Conservation (phyloP, 768 basidiomycete species). For the Rhizopogon rudus region DNA sequence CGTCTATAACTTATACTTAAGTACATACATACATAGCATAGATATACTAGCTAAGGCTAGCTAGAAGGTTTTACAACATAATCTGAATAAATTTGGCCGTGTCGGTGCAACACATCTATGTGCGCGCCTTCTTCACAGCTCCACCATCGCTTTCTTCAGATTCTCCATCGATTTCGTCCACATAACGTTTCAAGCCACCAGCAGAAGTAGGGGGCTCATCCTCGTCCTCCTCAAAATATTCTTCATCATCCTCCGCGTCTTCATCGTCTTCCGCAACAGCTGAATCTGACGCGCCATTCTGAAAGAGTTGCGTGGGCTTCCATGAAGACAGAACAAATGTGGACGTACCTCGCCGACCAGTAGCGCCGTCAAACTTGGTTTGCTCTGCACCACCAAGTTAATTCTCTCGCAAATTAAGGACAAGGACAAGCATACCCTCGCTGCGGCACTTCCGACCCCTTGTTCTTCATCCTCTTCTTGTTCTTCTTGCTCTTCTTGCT, state of each 20-base stretch:
- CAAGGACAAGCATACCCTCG: constrained; percentile 9
- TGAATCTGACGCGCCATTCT: constrained; percentile 10
- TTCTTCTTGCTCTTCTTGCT: constrained; percentile 11
- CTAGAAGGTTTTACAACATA: not conserved
- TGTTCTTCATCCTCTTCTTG: constrained; percentile 18
- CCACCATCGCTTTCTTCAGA: not conserved
- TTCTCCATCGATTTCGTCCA: constrained; percentile 15
- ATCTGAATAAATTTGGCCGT: not conserved
- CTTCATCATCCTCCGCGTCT: constrained; percentile 13
- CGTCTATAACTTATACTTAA: not conserved
- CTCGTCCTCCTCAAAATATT: constrained; percentile 18
- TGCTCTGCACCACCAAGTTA: not conserved
- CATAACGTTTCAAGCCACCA: constrained; percentile 21
- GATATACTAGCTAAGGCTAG: not conserved
- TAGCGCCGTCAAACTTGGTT: constrained; percentile 17
- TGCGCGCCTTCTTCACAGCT: constrained; percentile 18
- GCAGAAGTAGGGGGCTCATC: not conserved
- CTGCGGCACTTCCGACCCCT: not conserved
- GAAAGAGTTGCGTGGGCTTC: not conserved
- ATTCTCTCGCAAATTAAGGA: not conserved
- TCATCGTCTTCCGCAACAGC: constrained; percentile 1
- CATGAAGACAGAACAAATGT: not conserved
- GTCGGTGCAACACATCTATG: not conserved
- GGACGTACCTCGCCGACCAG: constrained; percentile 17
- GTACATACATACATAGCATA: not conserved